Evolutionary conservation across 2,329 filamentous ascomycete genomes (phyloP), one percentile per base, ranked within the genome.

Genomic region (Sporothrix brunneoviolacea): DNA sequence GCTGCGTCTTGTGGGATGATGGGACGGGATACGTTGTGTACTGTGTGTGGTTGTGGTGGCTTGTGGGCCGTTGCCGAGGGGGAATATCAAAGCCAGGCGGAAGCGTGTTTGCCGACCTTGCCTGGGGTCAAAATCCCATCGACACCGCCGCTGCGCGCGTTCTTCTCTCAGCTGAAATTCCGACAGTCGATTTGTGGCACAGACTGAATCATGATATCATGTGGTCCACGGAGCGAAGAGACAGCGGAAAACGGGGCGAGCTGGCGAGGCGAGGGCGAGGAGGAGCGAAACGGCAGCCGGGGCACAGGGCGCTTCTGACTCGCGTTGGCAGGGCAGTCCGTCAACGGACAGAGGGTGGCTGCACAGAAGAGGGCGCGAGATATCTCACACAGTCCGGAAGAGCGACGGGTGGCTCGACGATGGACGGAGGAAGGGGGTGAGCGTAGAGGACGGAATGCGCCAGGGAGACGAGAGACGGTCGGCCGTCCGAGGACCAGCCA

Each of bases 1-100:
- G 24, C 22, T 15, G 15, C 42, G 39, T 21, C 60, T 58, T 60
- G 61, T 58, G 58, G 59, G 58, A 55, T 56, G 55, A 52, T 54
- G 58, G 51, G 45, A 44, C 43, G 33, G 37, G 40, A 50, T 39
- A 54, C 50, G 47, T 21, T 48, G 39, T 28, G 32, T 22, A 9
- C 44, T 28, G 47, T 48, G 51, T 37, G 30, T 48, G 39, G 36
- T n/a, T n/a, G n/a, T n/a, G n/a, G n/a, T n/a, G n/a, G 42, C 27
- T 39, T 15, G 22, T 10, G n/a, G 30, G 32, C 30, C 41, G 37
- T 40, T 35, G 19, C 45, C 30, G 52, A 56, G 54, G 59, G 61
- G 56, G 58, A 57, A 60, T 56, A 55, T 35, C n/a, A 13, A 15
- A n/a, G 18, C n/a, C 28, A 33, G 42, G 21, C 12, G 27, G 19